Base-by-base conservation (phyloP, 2,329 filamentous ascomycete species). In the Chaetomium sp. region DNA sequence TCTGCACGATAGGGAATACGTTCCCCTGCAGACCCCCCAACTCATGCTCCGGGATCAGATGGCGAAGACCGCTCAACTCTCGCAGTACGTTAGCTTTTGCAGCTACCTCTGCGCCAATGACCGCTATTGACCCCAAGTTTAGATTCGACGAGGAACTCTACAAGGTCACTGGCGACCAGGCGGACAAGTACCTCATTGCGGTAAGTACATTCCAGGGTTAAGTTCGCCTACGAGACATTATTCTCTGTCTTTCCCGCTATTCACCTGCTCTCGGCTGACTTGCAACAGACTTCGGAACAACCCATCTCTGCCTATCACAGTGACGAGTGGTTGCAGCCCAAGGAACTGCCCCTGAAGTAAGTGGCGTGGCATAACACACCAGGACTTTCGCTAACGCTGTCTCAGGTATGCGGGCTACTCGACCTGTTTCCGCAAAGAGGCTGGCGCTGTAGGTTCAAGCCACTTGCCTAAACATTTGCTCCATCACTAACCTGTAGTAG, bases 1-100 rank as follows among this genome's bases (percentile, higher is more conserved):
- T 77, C 87, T 98, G 62, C 87, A 87, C 77, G 83, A 86, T 72
- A 90, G 89, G 77, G 93, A 90, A 63, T 96, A 93, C 78, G 92
- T 85, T 33, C 89, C 91, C 8, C 87, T 94, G 70, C 91, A 95
- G 74, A 90, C 94, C 1, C 93, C 93, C 1, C 93, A 92, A 75
- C 96, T 99, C 82, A 97, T 98, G 91, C 85, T 94, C 68, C 91
- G 91, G 78, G 91, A 96, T 58, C 90, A 92, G 77, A 99, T 99
- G 95, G 93, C 91, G 66, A 98, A 98, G 83, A 99, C 95, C 0
- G 95, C 95, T 2, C 95, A 99, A 79, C 87, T 99, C 29, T 93
- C 95, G 71, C 91, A 97, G 74, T 69, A 57, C 29, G 68, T 49
- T n/a, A 16, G 6, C 23, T 23, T 49, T 19, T 2, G 13, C 45